Base-by-base conservation (phyloP, 1,284 basidiomycete species). In the Ceratobasidium sp. region DNA sequence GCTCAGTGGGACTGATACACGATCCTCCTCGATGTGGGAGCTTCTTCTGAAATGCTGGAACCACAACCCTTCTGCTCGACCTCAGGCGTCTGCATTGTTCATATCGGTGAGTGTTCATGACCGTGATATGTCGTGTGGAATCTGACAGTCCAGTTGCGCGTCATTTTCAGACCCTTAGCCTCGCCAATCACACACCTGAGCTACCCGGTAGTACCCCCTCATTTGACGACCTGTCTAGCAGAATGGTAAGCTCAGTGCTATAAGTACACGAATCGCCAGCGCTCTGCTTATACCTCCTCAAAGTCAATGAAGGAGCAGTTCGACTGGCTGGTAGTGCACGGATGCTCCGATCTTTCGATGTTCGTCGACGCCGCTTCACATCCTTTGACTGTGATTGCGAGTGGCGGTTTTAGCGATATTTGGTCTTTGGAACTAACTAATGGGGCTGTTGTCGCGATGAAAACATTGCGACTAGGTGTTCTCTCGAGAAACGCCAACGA, bases 31-130 rank as follows among this genome's bases (percentile, higher is more conserved):
- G 52, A 55, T 28, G 11, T 55, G 52, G 52, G 28, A 16, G 23
- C 52, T 55, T 21, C 52, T 55, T 55, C 23, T 55, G 52, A 16
- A 28, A 16, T 55, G 52, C 28, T 55, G 52, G 52, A 32, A 16
- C 14, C 14, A 32, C 23, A 16, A 55, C 5, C 52, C 52, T 8
- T 16, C 21, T 11, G 26, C 16, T n/a, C 52, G 52, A 8, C 52
- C 52, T 3, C 3, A n/a, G 16, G 52, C 52, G 8, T 16, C n/a
- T 4, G 3, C n/a, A 3, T 6, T 55, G 2, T 16, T 55, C 52
- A 28, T 6, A 6, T 55, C 52, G 28, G 67, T 69, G 16, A 13
- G 49, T 38, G 49, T 5, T 38, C 4, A 5, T 4, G 6, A 38
- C 35, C 35, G 35, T 38, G 35, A 38, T 38, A 38, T 5, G 35